A percentile compares a stretch with the other conserved stretches of the same genome.
Conservation (phyloP, 1,284 basidiomycete genomes). For the Mycosarcoma maydis region DNA sequence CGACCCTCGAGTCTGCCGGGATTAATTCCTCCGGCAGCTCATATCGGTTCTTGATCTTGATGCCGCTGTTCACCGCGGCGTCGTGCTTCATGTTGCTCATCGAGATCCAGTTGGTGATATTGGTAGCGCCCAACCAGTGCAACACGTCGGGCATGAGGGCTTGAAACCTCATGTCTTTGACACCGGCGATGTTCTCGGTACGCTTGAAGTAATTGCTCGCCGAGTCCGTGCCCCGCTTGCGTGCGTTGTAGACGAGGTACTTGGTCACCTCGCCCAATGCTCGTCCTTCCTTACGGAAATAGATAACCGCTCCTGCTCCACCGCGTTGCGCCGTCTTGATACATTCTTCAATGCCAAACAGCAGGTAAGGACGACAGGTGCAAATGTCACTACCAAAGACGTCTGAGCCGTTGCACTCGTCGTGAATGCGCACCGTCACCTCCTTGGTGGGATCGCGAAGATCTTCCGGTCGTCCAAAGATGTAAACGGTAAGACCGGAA, state of each 20-base stretch:
- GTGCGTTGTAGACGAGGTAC: constrained; percentile 82
- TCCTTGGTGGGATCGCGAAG: constrained; percentile 71
- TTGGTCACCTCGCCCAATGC: constrained; percentile 82
- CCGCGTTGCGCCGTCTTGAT: constrained; percentile 85
- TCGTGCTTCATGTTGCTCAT: constrained; percentile 98
- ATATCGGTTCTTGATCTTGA: constrained; percentile 75
- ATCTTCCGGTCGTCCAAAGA: constrained; percentile 72
- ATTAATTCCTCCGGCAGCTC: constrained; percentile 62
- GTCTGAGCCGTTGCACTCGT: constrained; percentile 88
- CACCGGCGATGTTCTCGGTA: constrained; percentile 90
- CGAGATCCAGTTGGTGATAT: constrained; percentile 70
- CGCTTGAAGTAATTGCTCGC: constrained; percentile 94
- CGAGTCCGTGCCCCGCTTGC: constrained; percentile 90
- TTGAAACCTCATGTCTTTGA: constrained; percentile 70
- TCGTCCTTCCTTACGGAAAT: constrained; percentile 92
- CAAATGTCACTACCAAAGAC: constrained; percentile 90
- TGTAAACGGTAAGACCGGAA: constrained; percentile 89
- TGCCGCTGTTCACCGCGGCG: constrained; percentile 80
- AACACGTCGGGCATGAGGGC: constrained; percentile 95
- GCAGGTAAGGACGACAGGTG: constrained; percentile 88
- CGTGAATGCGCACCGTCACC: constrained; percentile 89
- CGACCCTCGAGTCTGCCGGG: constrained; percentile 53
- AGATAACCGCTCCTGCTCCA: constrained; percentile 90
- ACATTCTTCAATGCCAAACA: constrained; percentile 92
- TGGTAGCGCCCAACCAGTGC: constrained; percentile 59